These are phyloP conservation scores for Leishmania tarentolae DNA, from an alignment of 208 protist species.

Conservation along the genomic window DNA sequence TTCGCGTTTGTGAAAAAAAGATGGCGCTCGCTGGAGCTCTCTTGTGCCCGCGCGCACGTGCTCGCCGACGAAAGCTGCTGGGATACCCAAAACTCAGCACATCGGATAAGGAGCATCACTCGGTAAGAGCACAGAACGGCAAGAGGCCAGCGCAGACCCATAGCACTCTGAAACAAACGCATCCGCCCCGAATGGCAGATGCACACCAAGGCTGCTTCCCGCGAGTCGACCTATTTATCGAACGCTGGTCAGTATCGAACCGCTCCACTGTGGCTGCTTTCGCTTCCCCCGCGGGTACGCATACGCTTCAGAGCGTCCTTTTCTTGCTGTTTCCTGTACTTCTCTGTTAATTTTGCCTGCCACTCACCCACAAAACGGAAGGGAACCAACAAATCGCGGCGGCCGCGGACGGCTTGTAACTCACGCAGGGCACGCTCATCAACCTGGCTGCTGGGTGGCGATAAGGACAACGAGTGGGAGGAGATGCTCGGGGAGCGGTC, in stretches of 20 bases:
- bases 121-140: background rate
- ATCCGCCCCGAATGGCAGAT: background rate
- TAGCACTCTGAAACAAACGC: background rate
- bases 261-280: background rate
- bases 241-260: background rate
- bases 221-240: background rate
- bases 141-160: background rate
- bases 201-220: background rate
- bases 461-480: background rate
- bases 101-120: background rate
- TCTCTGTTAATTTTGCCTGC: constrained; percentile 53
- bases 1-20: background rate
- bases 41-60: background rate
- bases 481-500: background rate
- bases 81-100: background rate
- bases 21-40: background rate
- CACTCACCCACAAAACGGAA: constrained; percentile 87
- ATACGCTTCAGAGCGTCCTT: constrained; percentile 17
- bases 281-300: background rate
- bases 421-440: constrained; percentile 20
- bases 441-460: background rate
- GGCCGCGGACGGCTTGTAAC: constrained; percentile 29
- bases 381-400: constrained; percentile 52
- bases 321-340: constrained; percentile 35
- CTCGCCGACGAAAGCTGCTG: background rate